Conservation (phyloP, 768 basidiomycete species). For the Lactarius hatsudake region DNA sequence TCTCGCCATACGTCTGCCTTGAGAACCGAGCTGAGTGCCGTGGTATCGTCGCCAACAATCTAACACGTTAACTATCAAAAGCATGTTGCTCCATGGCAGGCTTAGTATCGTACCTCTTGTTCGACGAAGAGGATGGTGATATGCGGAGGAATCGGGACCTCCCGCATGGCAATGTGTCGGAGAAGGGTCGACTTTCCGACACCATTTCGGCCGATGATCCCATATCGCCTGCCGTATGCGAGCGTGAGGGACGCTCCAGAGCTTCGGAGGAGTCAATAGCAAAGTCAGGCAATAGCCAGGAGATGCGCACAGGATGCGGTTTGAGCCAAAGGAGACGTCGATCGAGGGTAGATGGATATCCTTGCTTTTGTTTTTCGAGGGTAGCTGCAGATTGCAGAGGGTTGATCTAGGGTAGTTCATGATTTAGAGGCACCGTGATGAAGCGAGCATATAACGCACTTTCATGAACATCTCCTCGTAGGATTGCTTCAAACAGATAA, state of each 20-base stretch:
- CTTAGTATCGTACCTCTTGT: constrained; percentile 70
- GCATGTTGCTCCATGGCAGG: not conserved
- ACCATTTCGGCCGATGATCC: constrained; percentile 74
- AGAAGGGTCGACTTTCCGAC: constrained; percentile 97
- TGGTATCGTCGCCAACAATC: constrained; percentile 92
- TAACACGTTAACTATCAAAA: constrained; percentile 32
- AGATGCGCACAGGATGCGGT: constrained; percentile 76
- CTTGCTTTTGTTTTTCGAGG: constrained; percentile 93
- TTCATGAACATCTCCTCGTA: constrained; percentile 99
- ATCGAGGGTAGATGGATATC: constrained; percentile 94
- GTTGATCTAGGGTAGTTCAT: constrained; percentile 60
- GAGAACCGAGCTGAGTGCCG: constrained; percentile 91
- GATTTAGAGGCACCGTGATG: not conserved
- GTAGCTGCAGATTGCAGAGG: constrained; percentile 74
- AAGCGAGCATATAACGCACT: constrained; percentile 39
- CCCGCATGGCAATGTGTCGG: constrained; percentile 91
- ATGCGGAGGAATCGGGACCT: constrained; percentile 89
- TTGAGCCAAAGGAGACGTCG: constrained; percentile 94
- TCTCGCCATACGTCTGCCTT: constrained; percentile 99
- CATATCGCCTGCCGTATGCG: constrained; percentile 86
- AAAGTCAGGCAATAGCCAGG: constrained; percentile 8
- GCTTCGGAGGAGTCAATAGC: constrained; percentile 37
- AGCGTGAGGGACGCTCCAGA: constrained; percentile 85
- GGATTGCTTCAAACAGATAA: constrained; percentile 61
- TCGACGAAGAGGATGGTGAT: constrained; percentile 98